Conservation (phyloP, 306 rosid genomes). For the Cucurbita argyrosperma region DNA sequence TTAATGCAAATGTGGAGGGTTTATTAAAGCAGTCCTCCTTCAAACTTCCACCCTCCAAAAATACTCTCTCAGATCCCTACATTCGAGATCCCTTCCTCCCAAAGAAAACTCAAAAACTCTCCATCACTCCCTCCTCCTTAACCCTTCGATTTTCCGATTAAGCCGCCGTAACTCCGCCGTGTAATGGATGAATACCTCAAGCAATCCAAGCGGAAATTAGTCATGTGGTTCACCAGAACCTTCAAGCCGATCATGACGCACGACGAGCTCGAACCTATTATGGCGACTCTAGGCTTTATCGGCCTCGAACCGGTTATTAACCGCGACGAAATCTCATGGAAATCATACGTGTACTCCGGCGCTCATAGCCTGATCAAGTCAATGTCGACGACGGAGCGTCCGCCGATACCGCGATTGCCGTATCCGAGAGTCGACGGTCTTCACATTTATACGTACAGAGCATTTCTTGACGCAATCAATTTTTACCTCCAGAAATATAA, state of each 20-base stretch:
- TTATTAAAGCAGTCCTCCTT: neutral
- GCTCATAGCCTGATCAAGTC: conserved; percentile 13
- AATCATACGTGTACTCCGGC: conserved; percentile 25
- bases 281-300: conserved; percentile 37
- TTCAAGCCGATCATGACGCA: conserved; percentile 48
- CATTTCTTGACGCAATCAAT: conserved; percentile 34
- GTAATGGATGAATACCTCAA: conserved; percentile 25
- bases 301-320: conserved; percentile 14
- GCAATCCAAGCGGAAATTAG: conserved; percentile 26
- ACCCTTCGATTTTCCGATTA: neutral
- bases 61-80: conserved; percentile 6
- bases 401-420: conserved; percentile 31
- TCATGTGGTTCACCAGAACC: conserved; percentile 34
- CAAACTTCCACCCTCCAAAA: conserved; percentile 7
- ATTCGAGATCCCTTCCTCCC: neutral
- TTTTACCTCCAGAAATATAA: conserved; percentile 29
- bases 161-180: neutral
- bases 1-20: neutral
- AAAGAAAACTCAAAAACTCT: conserved; percentile 2
- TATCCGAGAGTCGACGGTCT: conserved; percentile 41
- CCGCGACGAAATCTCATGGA: conserved; percentile 12
- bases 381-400: neutral
- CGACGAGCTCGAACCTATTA: conserved; percentile 44
- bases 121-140: neutral
- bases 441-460: conserved; percentile 33